Conservation (phyloP, 179 eudicot genomes). For the Pouteria campechiana region DNA sequence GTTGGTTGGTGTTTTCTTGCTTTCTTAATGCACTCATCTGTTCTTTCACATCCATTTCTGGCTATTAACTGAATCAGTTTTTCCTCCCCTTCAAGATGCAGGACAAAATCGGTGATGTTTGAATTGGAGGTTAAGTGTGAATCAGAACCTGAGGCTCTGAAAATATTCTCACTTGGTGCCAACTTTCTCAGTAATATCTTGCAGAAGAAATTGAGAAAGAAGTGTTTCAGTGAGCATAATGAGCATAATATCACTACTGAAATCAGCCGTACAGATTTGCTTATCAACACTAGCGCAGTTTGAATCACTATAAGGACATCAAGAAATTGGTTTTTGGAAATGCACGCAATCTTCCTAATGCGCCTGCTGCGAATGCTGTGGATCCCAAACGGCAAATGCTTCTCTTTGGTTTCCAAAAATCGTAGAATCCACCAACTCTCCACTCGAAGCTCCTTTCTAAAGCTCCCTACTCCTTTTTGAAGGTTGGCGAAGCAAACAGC, state of each 20-base stretch:
- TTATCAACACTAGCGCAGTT: slow-evolving; percentile 20
- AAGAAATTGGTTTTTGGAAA: slow-evolving; percentile 10
- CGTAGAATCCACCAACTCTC: slow-evolving; percentile 28
- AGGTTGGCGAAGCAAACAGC: slow-evolving; percentile 28
- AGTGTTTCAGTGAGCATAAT: no score
- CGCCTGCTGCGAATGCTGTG: slow-evolving; percentile 11
- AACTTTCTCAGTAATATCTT: slow-evolving; percentile 4
- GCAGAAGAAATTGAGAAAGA: slow-evolving; percentile 7
- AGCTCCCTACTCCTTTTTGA: slow-evolving; percentile 6
- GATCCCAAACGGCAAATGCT: slow-evolving; percentile 10
- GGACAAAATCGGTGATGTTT: slow-evolving; percentile 22
- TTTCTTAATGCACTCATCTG: slow-evolving; percentile 19
- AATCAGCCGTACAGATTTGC: slow-evolving; percentile 26
- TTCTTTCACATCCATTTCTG: slow-evolving; percentile 15
- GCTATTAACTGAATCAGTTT: slow-evolving; percentile 26
- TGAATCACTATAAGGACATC: slow-evolving; percentile 21
- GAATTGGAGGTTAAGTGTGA: slow-evolving; percentile 6
- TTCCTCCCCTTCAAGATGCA: slow-evolving; percentile 50
- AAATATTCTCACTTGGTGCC: slow-evolving; percentile 8
- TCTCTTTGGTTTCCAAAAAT: slow-evolving; percentile 18
- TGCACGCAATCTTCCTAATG: slow-evolving; percentile 21
- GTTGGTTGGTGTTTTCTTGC: slow-evolving; percentile 31
- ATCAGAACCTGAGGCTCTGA: slow-evolving; percentile 5
- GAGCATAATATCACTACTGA: no score
- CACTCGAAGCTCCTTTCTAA: slow-evolving; percentile 10